Evolutionary conservation across 2,329 filamentous ascomycete genomes (phyloP).

Genomic region (Catunica adiposa): DNA sequence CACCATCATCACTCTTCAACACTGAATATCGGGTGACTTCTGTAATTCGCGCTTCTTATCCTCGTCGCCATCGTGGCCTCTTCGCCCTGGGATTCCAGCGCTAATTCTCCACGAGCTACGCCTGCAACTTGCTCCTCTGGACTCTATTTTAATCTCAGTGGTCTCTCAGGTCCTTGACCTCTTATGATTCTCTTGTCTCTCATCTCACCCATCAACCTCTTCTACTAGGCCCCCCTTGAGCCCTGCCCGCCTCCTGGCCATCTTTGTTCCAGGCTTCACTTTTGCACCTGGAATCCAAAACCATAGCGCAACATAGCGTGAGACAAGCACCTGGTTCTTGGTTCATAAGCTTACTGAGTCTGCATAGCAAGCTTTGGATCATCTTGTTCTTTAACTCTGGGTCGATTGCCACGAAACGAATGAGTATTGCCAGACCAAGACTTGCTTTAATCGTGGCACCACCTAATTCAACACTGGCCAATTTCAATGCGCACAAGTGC

Average conservation of each 20-base stretch:
- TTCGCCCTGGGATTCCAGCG: not conserved
- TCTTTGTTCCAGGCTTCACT: not conserved
- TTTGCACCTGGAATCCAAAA: not conserved
- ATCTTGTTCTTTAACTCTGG: not conserved
- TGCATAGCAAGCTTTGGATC: not conserved
- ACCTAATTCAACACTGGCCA: not conserved
- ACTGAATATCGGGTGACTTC: not conserved
- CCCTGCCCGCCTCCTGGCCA: not conserved
- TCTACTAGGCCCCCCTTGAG: not conserved
- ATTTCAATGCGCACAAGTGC: not conserved
- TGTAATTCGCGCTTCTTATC: not conserved
- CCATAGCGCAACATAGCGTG: conserved; percentile 1
- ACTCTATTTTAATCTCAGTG: not conserved
- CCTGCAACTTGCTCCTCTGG: not conserved
- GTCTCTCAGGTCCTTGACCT: not conserved
- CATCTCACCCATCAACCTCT: not conserved
- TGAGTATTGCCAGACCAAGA: not conserved
- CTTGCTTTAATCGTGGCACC: not conserved
- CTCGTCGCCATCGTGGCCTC: not conserved
- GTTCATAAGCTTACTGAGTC: not conserved
- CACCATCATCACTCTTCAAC: not conserved
- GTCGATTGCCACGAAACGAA: not conserved
- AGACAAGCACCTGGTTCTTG: not conserved
- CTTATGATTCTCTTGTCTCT: not conserved
- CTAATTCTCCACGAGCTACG: not conserved